Evolutionary conservation across 306 rosid species (phyloP).

Genomic region (Cucurbita argyrosperma): DNA sequence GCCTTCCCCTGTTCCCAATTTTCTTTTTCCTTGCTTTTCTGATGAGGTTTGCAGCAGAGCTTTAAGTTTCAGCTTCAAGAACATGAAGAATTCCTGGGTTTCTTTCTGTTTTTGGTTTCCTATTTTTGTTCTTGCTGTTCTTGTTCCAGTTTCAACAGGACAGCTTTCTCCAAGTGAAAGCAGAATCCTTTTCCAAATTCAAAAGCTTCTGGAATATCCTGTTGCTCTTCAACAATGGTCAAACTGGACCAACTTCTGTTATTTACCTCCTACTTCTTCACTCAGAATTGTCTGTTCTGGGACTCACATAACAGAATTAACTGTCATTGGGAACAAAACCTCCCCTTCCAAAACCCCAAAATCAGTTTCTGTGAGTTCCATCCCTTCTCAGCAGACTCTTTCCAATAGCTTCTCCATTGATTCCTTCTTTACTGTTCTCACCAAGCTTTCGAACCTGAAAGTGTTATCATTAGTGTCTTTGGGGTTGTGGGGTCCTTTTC

Average conservation of each 20-base stretch:
- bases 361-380: neutral
- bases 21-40: neutral
- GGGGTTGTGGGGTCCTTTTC: constrained; percentile 85
- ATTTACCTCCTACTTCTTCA: constrained; percentile 43
- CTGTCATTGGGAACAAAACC: constrained; percentile 41
- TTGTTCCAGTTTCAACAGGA: constrained; percentile 36
- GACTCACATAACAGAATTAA: constrained; percentile 39
- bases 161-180: constrained; percentile 39
- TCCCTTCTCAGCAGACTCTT: constrained; percentile 22
- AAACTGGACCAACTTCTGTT: constrained; percentile 56
- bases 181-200: constrained; percentile 45
- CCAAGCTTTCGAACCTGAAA: constrained; percentile 55
- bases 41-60: constrained; percentile 6
- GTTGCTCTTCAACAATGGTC: constrained; percentile 52
- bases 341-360: constrained; percentile 14
- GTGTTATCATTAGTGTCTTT: constrained; percentile 47
- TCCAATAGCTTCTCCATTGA: constrained; percentile 57
- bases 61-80: constrained; percentile 8
- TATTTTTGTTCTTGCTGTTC: constrained; percentile 19
- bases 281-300: constrained; percentile 47
- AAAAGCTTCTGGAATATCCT: constrained; percentile 61
- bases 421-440: constrained; percentile 45
- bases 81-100: constrained; percentile 44
- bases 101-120: constrained; percentile 25
- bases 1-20: constrained; percentile 3